Conservation (phyloP, 306 rosid species). For the Phaseolus lunatus region DNA sequence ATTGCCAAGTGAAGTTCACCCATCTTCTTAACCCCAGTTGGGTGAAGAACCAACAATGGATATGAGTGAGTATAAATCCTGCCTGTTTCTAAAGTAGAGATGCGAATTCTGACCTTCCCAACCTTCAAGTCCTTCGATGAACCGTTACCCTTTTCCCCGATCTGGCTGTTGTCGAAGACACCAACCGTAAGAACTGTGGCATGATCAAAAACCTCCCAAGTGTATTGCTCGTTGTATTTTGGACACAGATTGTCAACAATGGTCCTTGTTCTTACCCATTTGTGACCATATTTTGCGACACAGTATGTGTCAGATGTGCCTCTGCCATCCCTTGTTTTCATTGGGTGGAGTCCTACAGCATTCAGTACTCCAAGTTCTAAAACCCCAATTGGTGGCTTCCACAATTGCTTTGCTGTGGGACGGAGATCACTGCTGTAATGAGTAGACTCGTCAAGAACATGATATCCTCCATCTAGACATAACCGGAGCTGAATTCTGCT, state of each 20-base stretch:
- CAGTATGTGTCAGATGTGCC: slow-evolving; percentile 61
- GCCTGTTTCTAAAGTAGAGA: slow-evolving; percentile 57
- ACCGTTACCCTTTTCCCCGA: slow-evolving; percentile 42
- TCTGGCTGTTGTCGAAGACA: slow-evolving; percentile 58
- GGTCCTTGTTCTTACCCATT: slow-evolving; percentile 61
- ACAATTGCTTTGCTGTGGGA: slow-evolving; percentile 58
- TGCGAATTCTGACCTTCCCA: slow-evolving; percentile 61
- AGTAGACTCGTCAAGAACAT: slow-evolving; percentile 61
- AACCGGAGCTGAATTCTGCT: slow-evolving; percentile 56
- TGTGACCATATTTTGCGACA: slow-evolving; percentile 61
- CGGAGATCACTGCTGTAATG: slow-evolving; percentile 63
- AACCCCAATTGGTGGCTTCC: slow-evolving; percentile 57
- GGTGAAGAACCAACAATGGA: slow-evolving; percentile 56
- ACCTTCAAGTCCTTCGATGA: slow-evolving; percentile 51
- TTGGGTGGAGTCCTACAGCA: slow-evolving; percentile 56
- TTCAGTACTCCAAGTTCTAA: slow-evolving; percentile 56
- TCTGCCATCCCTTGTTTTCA: slow-evolving; percentile 55
- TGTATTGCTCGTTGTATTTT: slow-evolving; percentile 60
- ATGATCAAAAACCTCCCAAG: slow-evolving; percentile 64
- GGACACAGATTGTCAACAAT: slow-evolving; percentile 53
- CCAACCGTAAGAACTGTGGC: slow-evolving; percentile 59
- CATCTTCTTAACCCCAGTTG: slow-evolving; percentile 58
- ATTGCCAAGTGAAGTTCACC: slow-evolving; percentile 59
- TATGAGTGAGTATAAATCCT: slow-evolving; percentile 58
- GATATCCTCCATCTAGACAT: slow-evolving; percentile 61